These are phyloP conservation scores for Cryphonectria japonica DNA, from an alignment of 2,329 filamentous ascomycete species.

Conservation along the genomic window DNA sequence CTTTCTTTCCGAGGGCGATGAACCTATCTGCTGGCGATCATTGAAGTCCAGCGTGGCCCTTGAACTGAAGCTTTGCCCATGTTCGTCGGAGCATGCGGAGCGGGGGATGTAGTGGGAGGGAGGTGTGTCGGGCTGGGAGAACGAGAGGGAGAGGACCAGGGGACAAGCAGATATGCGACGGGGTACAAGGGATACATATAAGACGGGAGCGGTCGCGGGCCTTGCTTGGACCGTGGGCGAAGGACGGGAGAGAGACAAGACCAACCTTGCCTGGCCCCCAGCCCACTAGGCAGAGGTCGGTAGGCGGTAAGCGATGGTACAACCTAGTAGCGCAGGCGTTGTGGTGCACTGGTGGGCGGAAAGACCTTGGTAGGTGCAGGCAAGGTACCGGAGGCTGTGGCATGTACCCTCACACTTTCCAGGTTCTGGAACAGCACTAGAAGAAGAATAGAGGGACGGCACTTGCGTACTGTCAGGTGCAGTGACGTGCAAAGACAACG, in stretches of 20 bases:
- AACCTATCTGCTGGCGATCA: slow-evolving; percentile 20
- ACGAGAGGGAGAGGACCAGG: slow-evolving; percentile 17
- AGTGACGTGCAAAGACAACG: slow-evolving; percentile 1
- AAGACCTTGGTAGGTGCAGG: not conserved
- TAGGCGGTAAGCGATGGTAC: slow-evolving; percentile 25
- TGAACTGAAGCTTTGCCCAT: slow-evolving; percentile 27
- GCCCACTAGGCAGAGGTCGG: slow-evolving; percentile 25
- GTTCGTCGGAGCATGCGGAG: slow-evolving; percentile 14
- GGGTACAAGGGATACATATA: slow-evolving; percentile 33
- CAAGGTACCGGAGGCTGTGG: not conserved
- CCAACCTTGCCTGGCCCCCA: slow-evolving; percentile 12
- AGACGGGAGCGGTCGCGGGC: slow-evolving; percentile 17
- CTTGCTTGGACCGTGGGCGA: slow-evolving; percentile 10
- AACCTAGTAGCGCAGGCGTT: slow-evolving; percentile 8
- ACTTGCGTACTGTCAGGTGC: slow-evolving; percentile 2
- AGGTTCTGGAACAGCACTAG: slow-evolving; percentile 11
- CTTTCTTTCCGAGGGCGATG: not conserved
- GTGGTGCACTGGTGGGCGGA: not conserved
- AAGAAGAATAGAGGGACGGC: not conserved
- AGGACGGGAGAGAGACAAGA: slow-evolving; percentile 17
- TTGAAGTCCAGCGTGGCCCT: slow-evolving; percentile 27
- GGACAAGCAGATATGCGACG: slow-evolving; percentile 28
- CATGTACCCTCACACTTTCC: slow-evolving; percentile 11
- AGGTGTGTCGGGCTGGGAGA: slow-evolving; percentile 22
- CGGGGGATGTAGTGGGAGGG: slow-evolving; percentile 35